Evolutionary conservation across 371 early-diverging fungal genomes (phyloP), one percentile per base, ranked within the genome.

Genomic region (Rhizomucor pusillus): DNA sequence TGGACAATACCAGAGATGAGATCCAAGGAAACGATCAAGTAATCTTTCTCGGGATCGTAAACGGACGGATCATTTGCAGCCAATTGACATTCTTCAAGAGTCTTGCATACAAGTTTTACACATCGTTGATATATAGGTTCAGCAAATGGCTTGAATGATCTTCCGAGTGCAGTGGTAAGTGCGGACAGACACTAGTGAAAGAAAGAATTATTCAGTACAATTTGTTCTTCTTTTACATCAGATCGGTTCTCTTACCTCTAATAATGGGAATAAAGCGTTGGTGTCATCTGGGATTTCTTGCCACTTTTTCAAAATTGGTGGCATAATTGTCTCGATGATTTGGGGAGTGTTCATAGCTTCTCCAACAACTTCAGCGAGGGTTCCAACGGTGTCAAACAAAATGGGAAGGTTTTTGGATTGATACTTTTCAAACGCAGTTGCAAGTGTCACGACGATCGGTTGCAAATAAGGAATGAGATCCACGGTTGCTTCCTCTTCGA

Each of bases 1-100:
- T 96, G 95, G 3, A 91, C 87, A 52, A 98, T 84, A 12, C 93
- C 94, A 57, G 90, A 87, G 51, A 98, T 76, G 62, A 98, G 79
- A 78, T 98, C 98, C 56, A 97, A 79, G 10, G 96, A 85, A 29
- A 95, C 95, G 66, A 96, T 90, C 71, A 94, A 88, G 69, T 93
- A 91, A 64, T 98, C 98, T 74, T 90, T 90, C 67, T 93, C 91
- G 13, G 90, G 94, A 36, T 80, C 70, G 13, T 90, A 91, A 16
- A 68, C 45, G n/a, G 81, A 73, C 23, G 84, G 82, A 56, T 88
- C 79, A 65, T 80, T 75, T 34, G 70, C 62, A 45, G 77, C 77
- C 67, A 79, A 63, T 63, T 85, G 88, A 29, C 79, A 71, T 57
- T 83, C 79, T 61, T 84, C 75, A 50, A 95, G 67, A 35, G 90